Evolutionary conservation across 495 filamentous ascomycete species (phyloP), one percentile per base, ranked within the genome.

Genomic region (Pyronema domesticum): DNA sequence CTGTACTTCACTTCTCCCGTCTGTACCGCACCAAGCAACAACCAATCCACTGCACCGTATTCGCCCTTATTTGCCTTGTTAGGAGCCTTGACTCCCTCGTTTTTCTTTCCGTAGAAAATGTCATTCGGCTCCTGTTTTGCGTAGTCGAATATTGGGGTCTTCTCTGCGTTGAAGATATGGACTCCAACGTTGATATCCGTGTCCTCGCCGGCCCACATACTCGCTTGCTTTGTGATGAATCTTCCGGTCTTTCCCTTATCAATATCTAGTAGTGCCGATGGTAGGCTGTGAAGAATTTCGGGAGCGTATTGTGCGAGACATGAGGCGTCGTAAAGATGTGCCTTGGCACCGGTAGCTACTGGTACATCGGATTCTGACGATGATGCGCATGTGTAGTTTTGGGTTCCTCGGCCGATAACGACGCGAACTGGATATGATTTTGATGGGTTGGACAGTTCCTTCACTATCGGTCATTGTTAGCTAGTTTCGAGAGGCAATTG

Each of bases 371-470:
- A 74, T 0, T 72, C 67, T 3, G 76, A 62, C 51, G 70, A 69
- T 35, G 73, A 65, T 37, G 76, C 72, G 73, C 89, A 95, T 55
- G 86, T 88, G 69, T 95, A 96, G 74, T 95, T 95, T 72, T 95
- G 77, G 9, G 81, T 89, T 37, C 89, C 89, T 36, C 85, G 81
- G 61, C 89, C 89, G 48, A 96, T 72, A 61, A 80, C 86, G 34
- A 95, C 81, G 11, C 56, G 55, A n/a, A 46, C 56, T 34, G 56
- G 56, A 13, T 33, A 9, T 17, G 13, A 18, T 3, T 17, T 33
- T 1, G 48, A 51, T 17, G 48, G 48, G 1, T 14, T 10, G 18
- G 48, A 34, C 18, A 37, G 19, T n/a, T 34, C 17, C n/a, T 17
- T 37, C 9, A 14, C 19, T 34, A 18, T 37, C 3, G 14, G 13